A percentile compares a stretch with the other conserved stretches of the same genome.
Evolutionary conservation across 176 grass and related monocot genomes (phyloP).

Genomic region (Typha latifolia): DNA sequence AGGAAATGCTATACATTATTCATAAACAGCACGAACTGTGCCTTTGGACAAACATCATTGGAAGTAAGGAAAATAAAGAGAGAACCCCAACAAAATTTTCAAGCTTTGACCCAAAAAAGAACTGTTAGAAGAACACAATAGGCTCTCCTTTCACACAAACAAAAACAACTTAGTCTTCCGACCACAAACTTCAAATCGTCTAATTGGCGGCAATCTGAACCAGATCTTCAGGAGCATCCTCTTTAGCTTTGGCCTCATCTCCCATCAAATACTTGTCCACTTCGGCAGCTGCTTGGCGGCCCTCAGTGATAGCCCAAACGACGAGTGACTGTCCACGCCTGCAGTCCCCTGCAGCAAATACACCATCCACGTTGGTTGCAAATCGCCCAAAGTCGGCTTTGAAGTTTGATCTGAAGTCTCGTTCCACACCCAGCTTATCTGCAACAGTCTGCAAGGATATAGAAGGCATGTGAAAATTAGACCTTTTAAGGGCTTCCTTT

Average conservation of each 20-base stretch:
- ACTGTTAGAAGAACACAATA: slow-evolving; percentile 24
- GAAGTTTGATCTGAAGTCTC: slow-evolving; percentile 82
- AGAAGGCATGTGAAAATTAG: slow-evolving; percentile 12
- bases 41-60: slow-evolving; percentile 12
- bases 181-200: neutral
- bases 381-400: slow-evolving; percentile 87
- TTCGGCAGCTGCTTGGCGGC: slow-evolving; percentile 62
- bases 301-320: slow-evolving; percentile 98
- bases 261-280: slow-evolving; percentile 66
- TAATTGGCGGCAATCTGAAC: slow-evolving; percentile 50
- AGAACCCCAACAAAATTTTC: slow-evolving; percentile 36
- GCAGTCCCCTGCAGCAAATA: slow-evolving; percentile 92
- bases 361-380: slow-evolving; percentile 69
- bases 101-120: slow-evolving; percentile 4
- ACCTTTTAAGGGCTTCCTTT: no score
- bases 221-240: slow-evolving; percentile 30
- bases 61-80: slow-evolving; percentile 17
- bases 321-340: slow-evolving; percentile 91
- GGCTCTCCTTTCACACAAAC: slow-evolving; percentile 10
- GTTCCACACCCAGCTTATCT: slow-evolving; percentile 63
- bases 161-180: neutral
- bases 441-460: slow-evolving; percentile 50
- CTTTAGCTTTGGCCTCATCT: slow-evolving; percentile 23
- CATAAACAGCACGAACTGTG: slow-evolving; percentile 19
- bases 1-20: slow-evolving; percentile 58